phyloP scores from a whole-genome alignment of 1,284 basidiomycete genomes.

The Leccinum pachyderme region DNA sequence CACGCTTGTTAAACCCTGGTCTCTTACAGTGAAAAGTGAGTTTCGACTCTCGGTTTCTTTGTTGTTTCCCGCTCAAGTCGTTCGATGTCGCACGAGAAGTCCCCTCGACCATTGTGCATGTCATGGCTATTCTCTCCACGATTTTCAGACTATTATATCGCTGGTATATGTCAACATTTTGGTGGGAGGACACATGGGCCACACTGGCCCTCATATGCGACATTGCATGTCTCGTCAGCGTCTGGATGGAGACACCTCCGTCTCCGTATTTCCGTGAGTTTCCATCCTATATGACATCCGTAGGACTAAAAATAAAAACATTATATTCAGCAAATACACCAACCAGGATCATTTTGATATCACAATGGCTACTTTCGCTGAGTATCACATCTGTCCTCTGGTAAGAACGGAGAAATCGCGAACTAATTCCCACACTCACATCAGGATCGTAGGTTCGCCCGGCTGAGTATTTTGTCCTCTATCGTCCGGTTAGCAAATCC shows the following conservation, averaged over 20 bases:
- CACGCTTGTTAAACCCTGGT: conserved; percentile 5
- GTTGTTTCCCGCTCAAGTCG: not conserved
- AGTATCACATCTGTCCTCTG: conserved; percentile 20
- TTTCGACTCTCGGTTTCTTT: not conserved
- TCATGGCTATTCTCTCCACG: conserved; percentile 19
- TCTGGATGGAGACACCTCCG: conserved; percentile 17
- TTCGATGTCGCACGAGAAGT: conserved; percentile 9
- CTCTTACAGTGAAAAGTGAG: conserved; percentile 14
- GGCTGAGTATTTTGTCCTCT: conserved; percentile 29
- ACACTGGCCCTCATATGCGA: conserved; percentile 22
- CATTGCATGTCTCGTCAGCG: conserved; percentile 14
- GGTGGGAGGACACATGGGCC: conserved; percentile 31
- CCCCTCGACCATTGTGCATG: conserved; percentile 19
- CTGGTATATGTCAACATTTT: conserved; percentile 14
- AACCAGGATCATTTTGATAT: not conserved
- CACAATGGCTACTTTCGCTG: conserved; percentile 19
- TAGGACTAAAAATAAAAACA: not conserved
- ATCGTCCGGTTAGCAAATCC: conserved; percentile 24
- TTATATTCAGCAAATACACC: not conserved
- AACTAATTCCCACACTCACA: not conserved
- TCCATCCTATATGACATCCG: not conserved
- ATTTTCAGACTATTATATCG: conserved; percentile 23
- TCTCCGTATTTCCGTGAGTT: conserved; percentile 3
- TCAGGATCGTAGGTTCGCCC: conserved; percentile 17
- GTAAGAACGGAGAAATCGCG: conserved; percentile 10